Percentiles rank a stretch among this genome's conserved stretches.
These are phyloP conservation scores for Petrea volubilis DNA, from an alignment of 257 asterid genomes.

Conservation along the genomic window DNA sequence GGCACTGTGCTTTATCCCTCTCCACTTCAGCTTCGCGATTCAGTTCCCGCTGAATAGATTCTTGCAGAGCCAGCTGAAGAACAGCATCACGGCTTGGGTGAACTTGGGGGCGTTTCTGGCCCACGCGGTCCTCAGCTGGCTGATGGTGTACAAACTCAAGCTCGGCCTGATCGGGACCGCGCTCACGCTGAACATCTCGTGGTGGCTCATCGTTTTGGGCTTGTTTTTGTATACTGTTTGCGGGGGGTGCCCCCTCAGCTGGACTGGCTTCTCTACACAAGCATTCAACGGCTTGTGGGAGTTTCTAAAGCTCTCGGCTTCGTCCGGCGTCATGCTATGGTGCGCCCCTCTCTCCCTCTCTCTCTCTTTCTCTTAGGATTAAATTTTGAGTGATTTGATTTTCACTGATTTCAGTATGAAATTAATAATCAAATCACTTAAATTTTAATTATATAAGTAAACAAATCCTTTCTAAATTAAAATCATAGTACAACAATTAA, in stretches of 20 bases:
- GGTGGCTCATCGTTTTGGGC: constrained; percentile 61
- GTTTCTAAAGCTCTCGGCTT: constrained; percentile 69
- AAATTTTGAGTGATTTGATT: too few species aligned
- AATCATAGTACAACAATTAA: too few species aligned
- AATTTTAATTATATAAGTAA: too few species aligned
- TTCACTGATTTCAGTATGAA: too few species aligned
- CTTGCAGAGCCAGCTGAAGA: constrained; percentile 87
- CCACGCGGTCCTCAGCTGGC: constrained; percentile 54
- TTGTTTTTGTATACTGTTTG: constrained; percentile 44
- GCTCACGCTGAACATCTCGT: constrained; percentile 55
- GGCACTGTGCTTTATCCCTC: constrained; percentile 59
- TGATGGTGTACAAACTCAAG: constrained; percentile 44
- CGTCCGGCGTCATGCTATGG: constrained; percentile 97
- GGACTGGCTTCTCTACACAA: constrained; percentile 73
- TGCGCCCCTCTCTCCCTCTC: constrained; percentile 16
- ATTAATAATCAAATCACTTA: too few species aligned
- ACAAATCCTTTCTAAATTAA: too few species aligned
- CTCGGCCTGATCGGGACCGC: constrained; percentile 66
- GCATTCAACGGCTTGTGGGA: constrained; percentile 90
- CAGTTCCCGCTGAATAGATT: constrained; percentile 79
- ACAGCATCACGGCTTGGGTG: constrained; percentile 55
- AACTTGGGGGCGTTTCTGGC: constrained; percentile 45
- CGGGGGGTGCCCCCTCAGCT: constrained; percentile 78
- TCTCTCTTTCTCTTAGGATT: too few species aligned
- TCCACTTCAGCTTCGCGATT: constrained; percentile 77